These are phyloP conservation scores for Cystobasidium pallidum DNA, from an alignment of 1,284 basidiomycete species.

Conservation along the genomic window DNA sequence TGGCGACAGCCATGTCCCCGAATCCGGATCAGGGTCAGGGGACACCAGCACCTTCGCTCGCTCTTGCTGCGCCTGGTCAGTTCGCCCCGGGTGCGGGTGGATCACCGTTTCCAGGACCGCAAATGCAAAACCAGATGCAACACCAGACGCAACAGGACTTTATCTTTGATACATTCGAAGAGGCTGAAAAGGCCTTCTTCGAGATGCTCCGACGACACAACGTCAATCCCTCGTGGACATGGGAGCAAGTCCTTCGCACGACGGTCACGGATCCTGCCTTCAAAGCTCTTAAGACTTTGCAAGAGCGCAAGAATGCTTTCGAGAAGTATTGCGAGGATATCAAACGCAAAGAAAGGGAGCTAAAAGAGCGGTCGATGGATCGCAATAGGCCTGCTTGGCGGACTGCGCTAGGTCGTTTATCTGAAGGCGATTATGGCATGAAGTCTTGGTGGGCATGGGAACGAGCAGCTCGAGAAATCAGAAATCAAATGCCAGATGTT, in stretches of 20 bases:
- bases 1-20: slow-evolving; percentile 32
- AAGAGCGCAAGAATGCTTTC: slow-evolving; percentile 88
- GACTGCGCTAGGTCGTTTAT: slow-evolving; percentile 46
- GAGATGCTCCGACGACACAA: slow-evolving; percentile 84
- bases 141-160: slow-evolving; percentile 30
- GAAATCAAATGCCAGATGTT: slow-evolving; percentile 47
- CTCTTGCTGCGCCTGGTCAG: slow-evolving; percentile 50
- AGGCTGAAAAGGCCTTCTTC: slow-evolving; percentile 91
- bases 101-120: slow-evolving; percentile 27
- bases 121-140: slow-evolving; percentile 25
- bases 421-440: slow-evolving; percentile 50
- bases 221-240: slow-evolving; percentile 89
- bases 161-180: slow-evolving; percentile 68
- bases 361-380: slow-evolving; percentile 49
- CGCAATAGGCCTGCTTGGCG: slow-evolving; percentile 48
- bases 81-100: slow-evolving; percentile 39
- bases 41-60: slow-evolving; percentile 24
- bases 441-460: slow-evolving; percentile 55
- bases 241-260: slow-evolving; percentile 97
- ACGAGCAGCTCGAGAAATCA: slow-evolving; percentile 49
- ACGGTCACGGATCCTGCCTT: slow-evolving; percentile 98
- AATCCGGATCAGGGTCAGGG: slow-evolving; percentile 6
- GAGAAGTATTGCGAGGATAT: slow-evolving; percentile 56
- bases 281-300: slow-evolving; percentile 87
- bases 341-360: slow-evolving; percentile 48